A percentile compares a stretch with the other conserved stretches of the same genome.
phyloP scores from a whole-genome alignment of 345 rosid species.

The Eucalyptus polybractea region DNA sequence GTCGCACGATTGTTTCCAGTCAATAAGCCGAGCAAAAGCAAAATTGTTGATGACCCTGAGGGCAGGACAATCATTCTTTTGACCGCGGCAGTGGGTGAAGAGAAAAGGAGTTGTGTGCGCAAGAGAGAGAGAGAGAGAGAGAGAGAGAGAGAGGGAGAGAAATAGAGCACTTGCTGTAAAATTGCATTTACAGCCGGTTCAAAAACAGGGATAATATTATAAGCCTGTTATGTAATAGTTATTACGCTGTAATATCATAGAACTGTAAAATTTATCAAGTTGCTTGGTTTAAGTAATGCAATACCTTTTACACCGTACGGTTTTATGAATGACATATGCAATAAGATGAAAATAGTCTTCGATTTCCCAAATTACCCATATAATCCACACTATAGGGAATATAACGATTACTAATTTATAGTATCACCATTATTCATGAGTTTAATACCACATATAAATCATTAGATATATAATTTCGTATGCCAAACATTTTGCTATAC shows the following conservation, averaged over 20 bases:
- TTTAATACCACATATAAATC: background rate
- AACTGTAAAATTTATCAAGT: background rate
- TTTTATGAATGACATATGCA: background rate
- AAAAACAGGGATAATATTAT: background rate
- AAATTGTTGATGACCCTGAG: background rate
- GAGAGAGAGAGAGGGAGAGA: background rate
- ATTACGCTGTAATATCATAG: background rate
- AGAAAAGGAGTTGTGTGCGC: background rate
- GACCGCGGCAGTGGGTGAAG: background rate
- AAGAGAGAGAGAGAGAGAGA: background rate
- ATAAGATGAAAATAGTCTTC: background rate
- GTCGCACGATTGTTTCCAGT: background rate
- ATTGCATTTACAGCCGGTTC: background rate
- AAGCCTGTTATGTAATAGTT: background rate
- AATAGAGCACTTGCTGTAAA: background rate
- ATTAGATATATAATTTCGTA: background rate
- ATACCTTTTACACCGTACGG: background rate
- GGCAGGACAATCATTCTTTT: background rate
- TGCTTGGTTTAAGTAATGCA: background rate
- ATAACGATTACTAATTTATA: background rate
- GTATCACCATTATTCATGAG: background rate
- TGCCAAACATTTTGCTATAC: background rate
- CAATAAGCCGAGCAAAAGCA: background rate
- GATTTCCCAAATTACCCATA: background rate
- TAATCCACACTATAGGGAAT: background rate